Base-by-base conservation (phyloP, 805 yeast species). In the Tetrapisispora fleetii region DNA sequence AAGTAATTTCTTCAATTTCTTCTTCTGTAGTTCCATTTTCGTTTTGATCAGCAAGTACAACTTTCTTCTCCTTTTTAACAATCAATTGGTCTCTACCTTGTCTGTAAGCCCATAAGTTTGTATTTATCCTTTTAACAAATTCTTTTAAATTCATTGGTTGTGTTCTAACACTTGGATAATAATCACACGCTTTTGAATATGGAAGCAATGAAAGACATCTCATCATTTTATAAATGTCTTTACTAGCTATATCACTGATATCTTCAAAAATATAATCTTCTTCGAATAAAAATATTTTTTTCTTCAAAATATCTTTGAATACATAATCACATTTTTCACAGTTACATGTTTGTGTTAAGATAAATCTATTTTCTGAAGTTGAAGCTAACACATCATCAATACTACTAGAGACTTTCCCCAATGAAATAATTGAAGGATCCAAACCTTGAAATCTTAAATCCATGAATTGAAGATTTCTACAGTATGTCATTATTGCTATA, bases 151-250 rank as follows among this genome's bases (percentile, higher is more conserved):
- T 64, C 63, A 68, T 71, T 16, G 71, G 67, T 27, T 69, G 71
- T 0, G 75, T 71, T 43, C 70, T 61, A 4, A 71, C 74, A 39
- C 71, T 62, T 24, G 75, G 75, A 51, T 67, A 70, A 41, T 56
- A 58, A 52, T 70, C 75, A 42, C 71, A 68, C 1, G 75, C 74
- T 48, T 70, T 71, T 1, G 75, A 69, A 48, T 71, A 71, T 2
- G 75, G 75, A 37, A 67, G 54, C 24, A 71, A 48, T 21, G 67
- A 65, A 10, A 68, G 54, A 35, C 58, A 55, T 40, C 65, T 57
- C 58, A 70, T 66, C 57, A 63, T 65, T 13, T 64, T 63, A 48
- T 65, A 70, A 39, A 65, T 66, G 50, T 69, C 71, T 43, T 68
- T 63, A 7, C 63, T 61, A 0, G 65, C 62, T 40, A 64, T 54